Evolutionary conservation across 2,329 filamentous ascomycete species (phyloP), one percentile per base, ranked within the genome.

Genomic region (Aureobasidium namibiae): DNA sequence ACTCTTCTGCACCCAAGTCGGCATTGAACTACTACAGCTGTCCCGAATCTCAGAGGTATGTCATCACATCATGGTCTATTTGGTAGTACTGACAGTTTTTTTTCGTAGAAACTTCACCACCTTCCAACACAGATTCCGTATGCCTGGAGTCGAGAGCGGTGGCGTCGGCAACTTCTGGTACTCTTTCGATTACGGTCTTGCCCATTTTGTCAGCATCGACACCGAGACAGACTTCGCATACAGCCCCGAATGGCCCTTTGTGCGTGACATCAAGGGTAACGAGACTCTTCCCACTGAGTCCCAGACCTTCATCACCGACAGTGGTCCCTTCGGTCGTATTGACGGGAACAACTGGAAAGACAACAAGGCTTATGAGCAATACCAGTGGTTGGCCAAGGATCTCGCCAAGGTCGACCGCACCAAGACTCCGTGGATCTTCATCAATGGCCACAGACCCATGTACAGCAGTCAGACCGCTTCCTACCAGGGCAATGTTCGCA

Each of bases 161-260:
- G 78, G 78, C 34, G 76, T 79, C 10, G 71, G 75, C 56, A 80
- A 80, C 72, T 77, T 80, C 64, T 80, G 78, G 78, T 80, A 81
- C 68, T 79, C 75, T 1, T 81, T 80, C 63, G 78, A 81, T 69
- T 80, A 80, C 63, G 78, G 78, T 24, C 69, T 80, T n/a, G 78
- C 75, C 2, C 78, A 81, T 65, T 80, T 80, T 61, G 68, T 80
- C 62, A 68, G 74, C 18, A 67, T 81, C 29, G 70, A 80, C 50
- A 73, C 70, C 18, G 78, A 80, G 65, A 81, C 78, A 38, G 78
- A 81, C 66, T 80, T 75, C 63, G 72, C 77, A 48, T 70, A 78
- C 66, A 76, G 72, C 61, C 78, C 78, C 8, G 72, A 75, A 50
- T 77, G 66, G 65, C 72, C 76, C 11, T 79, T 80, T 61, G 67